Evolutionary conservation across 257 asterid species (phyloP), one percentile per base, ranked within the genome.

Genomic region (Mitragyna speciosa): DNA sequence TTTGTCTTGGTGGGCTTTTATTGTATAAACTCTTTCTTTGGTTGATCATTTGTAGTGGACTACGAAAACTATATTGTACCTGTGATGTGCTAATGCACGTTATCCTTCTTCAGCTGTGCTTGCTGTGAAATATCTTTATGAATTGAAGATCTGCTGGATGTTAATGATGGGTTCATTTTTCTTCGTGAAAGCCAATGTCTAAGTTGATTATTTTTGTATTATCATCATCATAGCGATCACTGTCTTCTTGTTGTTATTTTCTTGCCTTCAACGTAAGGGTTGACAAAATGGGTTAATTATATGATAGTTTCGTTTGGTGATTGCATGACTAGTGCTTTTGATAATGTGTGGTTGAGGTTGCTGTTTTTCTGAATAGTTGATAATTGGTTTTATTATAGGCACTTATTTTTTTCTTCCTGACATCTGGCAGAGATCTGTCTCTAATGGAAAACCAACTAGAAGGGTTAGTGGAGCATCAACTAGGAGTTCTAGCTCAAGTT

Each of bases 391-490:
- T 65, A 33, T 47, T 36, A 41, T 68, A 54, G n/a, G 22, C 43
- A 59, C 19, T 77, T 72, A 48, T 59, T 61, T 43, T 51, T 39
- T 56, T 33, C 56, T 8, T n/a, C 71, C 51, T 77, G 77, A 83
- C 68, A 31, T 58, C 73, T 82, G 70, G 59, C 84, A 94, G 98
- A 94, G 96, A 86, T 76, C 90, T 65, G 69, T 80, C 63, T 58
- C 87, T 85, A 92, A 91, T 80, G 97, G 95, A 73, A 94, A 87
- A 82, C 76, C 89, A 72, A 65, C 89, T 51, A 92, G 91, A 88
- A 89, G 91, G 83, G 81, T 61, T 10, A 76, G 88, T 79, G 90
- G 89, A 77, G 78, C 88, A 79, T 73, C 98, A 75, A 61, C 90
- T 78, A 88, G 87, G 84, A 84, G 80, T 86, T 82, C 90, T 43